Evolutionary conservation across 352 stramenopile genomes (phyloP).

Genomic region (Phytopythium boreale): DNA sequence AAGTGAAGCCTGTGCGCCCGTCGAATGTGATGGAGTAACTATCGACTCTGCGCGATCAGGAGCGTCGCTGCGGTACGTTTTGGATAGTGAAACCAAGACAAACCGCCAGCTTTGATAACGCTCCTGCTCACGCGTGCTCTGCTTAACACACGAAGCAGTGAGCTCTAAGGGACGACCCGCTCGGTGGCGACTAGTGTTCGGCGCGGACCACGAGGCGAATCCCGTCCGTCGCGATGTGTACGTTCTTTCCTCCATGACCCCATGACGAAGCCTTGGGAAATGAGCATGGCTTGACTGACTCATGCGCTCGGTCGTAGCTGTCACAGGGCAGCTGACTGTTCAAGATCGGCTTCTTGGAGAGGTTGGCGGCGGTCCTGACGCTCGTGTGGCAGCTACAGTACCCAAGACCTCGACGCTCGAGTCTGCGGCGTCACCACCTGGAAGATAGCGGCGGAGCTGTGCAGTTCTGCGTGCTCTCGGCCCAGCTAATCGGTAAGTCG

Average conservation of each 20-base stretch:
- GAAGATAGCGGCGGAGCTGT: too few species aligned
- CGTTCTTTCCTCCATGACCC: background rate
- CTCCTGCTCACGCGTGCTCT: background rate
- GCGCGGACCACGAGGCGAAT: too few species aligned
- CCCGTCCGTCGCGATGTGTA: background rate
- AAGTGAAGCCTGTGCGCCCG: background rate
- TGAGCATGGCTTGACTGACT: background rate
- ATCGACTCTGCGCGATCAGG: too few species aligned
- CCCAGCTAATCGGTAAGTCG: constrained; percentile 57
- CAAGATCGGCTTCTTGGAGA: constrained; percentile 89
- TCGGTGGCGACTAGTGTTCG: too few species aligned
- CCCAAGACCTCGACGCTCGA: too few species aligned
- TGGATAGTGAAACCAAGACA: background rate
- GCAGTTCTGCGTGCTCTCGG: constrained; percentile 50
- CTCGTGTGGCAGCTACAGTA: too few species aligned
- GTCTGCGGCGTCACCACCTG: too few species aligned
- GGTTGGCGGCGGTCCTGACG: constrained; percentile 6
- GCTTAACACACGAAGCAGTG: background rate
- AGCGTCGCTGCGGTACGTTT: background rate
- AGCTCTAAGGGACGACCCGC: background rate
- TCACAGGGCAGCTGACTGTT: constrained; percentile 55
- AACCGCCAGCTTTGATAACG: background rate
- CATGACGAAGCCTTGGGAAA: background rate
- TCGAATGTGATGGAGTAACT: too few species aligned
- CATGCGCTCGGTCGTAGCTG: background rate